phyloP scores from a whole-genome alignment of 305 asterid species.

The Petunia hybrid region DNA sequence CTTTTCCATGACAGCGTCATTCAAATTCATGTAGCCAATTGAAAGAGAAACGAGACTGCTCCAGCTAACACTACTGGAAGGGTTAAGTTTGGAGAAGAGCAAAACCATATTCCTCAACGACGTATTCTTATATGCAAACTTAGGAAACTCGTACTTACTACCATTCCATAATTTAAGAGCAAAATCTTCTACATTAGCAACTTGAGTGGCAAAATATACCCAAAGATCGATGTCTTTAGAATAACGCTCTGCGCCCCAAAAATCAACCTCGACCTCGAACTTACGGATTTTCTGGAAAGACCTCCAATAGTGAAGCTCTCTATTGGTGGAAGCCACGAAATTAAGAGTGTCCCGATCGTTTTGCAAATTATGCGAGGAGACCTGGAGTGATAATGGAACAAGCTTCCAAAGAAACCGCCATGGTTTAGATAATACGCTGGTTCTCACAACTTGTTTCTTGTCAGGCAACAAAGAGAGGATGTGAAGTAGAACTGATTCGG shows the following conservation, averaged over 20 bases:
- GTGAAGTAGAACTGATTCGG: too few relatives aligned
- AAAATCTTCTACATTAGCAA: background rate
- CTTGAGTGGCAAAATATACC: background rate
- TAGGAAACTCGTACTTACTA: constrained; percentile 15
- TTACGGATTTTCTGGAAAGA: background rate
- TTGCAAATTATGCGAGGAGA: too few relatives aligned
- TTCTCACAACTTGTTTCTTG: too few relatives aligned
- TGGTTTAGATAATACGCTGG: too few relatives aligned
- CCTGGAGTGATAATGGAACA: too few relatives aligned
- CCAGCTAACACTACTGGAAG: background rate
- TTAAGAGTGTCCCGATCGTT: background rate
- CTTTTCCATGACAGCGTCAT: background rate
- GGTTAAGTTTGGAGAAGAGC: background rate
- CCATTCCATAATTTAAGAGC: too few relatives aligned
- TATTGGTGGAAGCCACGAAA: background rate
- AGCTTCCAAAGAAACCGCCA: too few relatives aligned
- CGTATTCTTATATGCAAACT: constrained; percentile 17
- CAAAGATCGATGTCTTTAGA: background rate
- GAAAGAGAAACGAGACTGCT: background rate
- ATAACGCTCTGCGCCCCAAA: background rate
- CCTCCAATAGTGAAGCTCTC: background rate
- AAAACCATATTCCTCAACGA: background rate
- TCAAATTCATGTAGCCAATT: background rate
- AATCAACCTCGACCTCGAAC: background rate
- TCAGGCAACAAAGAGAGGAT: too few relatives aligned